Evolutionary conservation across 2,329 filamentous ascomycete species (phyloP), one percentile per base, ranked within the genome.

Genomic region (Didymella segeticola): DNA sequence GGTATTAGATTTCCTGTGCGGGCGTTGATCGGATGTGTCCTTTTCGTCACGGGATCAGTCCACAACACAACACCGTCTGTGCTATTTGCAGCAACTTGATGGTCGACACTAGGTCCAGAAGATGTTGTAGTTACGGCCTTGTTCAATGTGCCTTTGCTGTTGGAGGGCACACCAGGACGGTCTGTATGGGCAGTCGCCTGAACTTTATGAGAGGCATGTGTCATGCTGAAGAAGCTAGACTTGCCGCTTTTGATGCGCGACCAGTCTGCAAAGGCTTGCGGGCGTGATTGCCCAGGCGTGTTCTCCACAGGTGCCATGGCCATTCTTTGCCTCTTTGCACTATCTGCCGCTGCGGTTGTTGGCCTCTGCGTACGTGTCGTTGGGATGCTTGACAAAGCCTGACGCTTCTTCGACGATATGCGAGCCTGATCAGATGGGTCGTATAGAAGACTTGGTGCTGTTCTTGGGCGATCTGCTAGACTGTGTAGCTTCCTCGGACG

Each of bases 31-130:
- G 76, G 49, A 38, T 79, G 79, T 1, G 61, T 76, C 53, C 81
- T 74, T 58, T 80, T 82, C 1, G 84, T 89, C 8, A 74, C 64
- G 0, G 87, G 86, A 61, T 91, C 84, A 1, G 76, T 78, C 89
- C 89, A 91, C 14, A 73, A 54, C 0, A 85, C 67, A 0, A 74
- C 69, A n/a, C 68, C 67, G 42, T 78, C 77, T 30, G 47, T 29
- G 20, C 17, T 63, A 38, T 19, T 49, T 50, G 3, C 50, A 9
- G 37, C 46, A 11, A 42, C n/a, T n/a, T 8, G n/a, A 2, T 15
- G 11, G 1, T 31, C 34, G 15, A 27, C 8, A 14, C 14, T 19
- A 26, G 30, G 10, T 8, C 9, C 5, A 8, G 15, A 2, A 4
- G 33, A 20, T 2, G 27, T 17, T n/a, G 37, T 8, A 5, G 14